Evolutionary conservation across 75 land plant species (phyloP), one percentile per base, ranked within the genome.

Genomic region (Sequoia sempervirens): DNA sequence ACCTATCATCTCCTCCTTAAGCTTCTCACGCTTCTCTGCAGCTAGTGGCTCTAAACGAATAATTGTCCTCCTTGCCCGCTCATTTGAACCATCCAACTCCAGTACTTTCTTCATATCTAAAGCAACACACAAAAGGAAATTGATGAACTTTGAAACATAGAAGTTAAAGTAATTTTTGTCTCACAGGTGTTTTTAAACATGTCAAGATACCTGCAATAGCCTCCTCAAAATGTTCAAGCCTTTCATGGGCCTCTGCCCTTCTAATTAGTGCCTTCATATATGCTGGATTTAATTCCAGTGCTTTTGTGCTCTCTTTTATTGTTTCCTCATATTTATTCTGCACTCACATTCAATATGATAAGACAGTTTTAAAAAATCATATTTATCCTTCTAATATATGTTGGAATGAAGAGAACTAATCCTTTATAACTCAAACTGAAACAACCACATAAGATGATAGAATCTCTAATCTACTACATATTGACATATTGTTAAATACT

Each of bases 1-100:
- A 96, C 99, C 99, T 34, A 97, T 89, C 99, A 97, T 97, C 85
- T 97, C 99, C 80, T 93, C 99, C 86, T 97, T 95, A 91, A 97
- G 85, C 89, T 96, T 95, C 84, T 95, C 99, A 70, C 93, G 80
- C 82, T 94, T 93, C 87, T 92, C 93, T 40, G 90, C 95, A 56
- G 93, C 99, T 75, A 93, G 82, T 66, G 96, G 99, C 82, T 95
- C 95, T 54, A 97, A 79, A 9, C 92, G 90, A 34, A 75, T 69
- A 40, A 93, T 85, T 73, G 85, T 43, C 79, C 85, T 91, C 73
- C 83, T 87, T 80, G 96, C 93, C 83, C 91, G 90, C 61, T 87
- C 88, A 90, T 97, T 92, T 79, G 92, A 91, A 73, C 94, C 94
- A 83, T 97, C 95, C 87, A 94, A 78, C 86, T 97, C 98, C 58